These are phyloP conservation scores for Hygrophoropsis aurantiaca DNA, from an alignment of 768 basidiomycete genomes.

Conservation along the genomic window DNA sequence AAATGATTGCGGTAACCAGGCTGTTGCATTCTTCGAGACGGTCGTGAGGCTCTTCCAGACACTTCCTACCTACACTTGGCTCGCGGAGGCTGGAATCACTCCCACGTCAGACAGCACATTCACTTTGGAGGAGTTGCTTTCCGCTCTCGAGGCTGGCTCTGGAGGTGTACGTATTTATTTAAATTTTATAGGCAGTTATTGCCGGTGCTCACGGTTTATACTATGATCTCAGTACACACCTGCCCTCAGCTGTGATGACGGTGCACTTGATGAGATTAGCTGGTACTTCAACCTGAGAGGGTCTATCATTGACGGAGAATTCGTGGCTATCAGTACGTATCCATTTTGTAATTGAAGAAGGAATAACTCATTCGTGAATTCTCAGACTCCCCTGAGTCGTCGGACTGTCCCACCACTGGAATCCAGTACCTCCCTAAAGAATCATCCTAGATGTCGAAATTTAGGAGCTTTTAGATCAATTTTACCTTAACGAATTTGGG, in stretches of 20 bases:
- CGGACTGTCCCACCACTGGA: conserved; percentile 54
- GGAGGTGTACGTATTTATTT: conserved; percentile 38
- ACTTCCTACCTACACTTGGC: conserved; percentile 75
- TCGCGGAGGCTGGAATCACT: conserved; percentile 68
- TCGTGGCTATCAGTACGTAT: conserved; percentile 55
- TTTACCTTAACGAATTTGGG: too few relatives aligned
- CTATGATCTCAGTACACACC: conserved; percentile 43
- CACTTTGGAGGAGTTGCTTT: conserved; percentile 50
- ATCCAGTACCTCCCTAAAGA: conserved; percentile 64
- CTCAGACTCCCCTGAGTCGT: conserved; percentile 49
- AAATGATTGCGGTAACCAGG: conserved; percentile 38
- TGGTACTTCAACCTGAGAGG: conserved; percentile 69
- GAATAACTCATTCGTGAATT: background rate
- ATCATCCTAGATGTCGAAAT: conserved; percentile 26
- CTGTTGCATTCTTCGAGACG: conserved; percentile 62
- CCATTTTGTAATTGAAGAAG: background rate
- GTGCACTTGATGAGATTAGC: conserved; percentile 43
- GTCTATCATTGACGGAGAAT: conserved; percentile 64
- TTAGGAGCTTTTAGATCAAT: conserved; percentile 20
- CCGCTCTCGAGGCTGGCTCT: conserved; percentile 54
- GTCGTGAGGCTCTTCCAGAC: conserved; percentile 61
- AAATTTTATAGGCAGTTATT: conserved; percentile 1
- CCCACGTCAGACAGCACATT: conserved; percentile 61
- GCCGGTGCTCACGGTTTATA: background rate
- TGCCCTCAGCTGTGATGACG: conserved; percentile 41